Evolutionary conservation across 1,284 basidiomycete species (phyloP).

Genomic region (Singerocomus inundabilis): DNA sequence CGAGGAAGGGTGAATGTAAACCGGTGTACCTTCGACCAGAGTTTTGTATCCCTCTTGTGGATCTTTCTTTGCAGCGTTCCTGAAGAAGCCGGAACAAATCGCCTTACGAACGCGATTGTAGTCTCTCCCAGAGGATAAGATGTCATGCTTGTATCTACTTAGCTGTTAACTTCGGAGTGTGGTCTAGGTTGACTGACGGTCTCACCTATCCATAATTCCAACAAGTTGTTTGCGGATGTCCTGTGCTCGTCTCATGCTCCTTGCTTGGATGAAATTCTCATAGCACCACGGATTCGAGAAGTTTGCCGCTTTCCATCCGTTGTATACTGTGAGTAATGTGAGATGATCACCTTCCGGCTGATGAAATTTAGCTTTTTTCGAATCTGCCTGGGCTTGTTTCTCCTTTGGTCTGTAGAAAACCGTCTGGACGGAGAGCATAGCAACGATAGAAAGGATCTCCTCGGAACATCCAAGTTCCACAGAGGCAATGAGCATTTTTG

Average conservation of each 20-base stretch:
- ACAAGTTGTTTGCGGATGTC: conserved; percentile 96
- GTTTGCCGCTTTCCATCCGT: conserved; percentile 95
- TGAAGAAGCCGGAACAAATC: conserved; percentile 96
- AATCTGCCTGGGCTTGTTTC: conserved; percentile 98
- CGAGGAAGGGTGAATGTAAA: conserved; percentile 98
- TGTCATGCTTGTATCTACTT: conserved; percentile 89
- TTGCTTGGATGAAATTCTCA: conserved; percentile 96
- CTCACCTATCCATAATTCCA: conserved; percentile 96
- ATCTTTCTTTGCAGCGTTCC: conserved; percentile 95
- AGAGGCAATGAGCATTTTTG: conserved; percentile 99
- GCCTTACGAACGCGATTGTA: conserved; percentile 93
- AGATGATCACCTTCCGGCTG: conserved; percentile 98
- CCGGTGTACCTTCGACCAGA: conserved; percentile 94
- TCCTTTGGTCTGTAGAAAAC: conserved; percentile 99
- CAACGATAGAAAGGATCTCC: conserved; percentile 95
- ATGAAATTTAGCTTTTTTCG: conserved; percentile 98
- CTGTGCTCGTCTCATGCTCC: conserved; percentile 96
- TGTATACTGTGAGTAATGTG: conserved; percentile 94
- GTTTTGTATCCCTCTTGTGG: conserved; percentile 97
- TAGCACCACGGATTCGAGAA: conserved; percentile 98
- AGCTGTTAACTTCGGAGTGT: conserved; percentile 13
- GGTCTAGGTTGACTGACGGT: conserved; percentile 10
- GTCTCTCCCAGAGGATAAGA: conserved; percentile 87
- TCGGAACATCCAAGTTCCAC: conserved; percentile 97
- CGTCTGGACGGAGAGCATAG: conserved; percentile 95